Conservation (phyloP, 1,284 basidiomycete genomes). For the Leccinum pachyderme region DNA sequence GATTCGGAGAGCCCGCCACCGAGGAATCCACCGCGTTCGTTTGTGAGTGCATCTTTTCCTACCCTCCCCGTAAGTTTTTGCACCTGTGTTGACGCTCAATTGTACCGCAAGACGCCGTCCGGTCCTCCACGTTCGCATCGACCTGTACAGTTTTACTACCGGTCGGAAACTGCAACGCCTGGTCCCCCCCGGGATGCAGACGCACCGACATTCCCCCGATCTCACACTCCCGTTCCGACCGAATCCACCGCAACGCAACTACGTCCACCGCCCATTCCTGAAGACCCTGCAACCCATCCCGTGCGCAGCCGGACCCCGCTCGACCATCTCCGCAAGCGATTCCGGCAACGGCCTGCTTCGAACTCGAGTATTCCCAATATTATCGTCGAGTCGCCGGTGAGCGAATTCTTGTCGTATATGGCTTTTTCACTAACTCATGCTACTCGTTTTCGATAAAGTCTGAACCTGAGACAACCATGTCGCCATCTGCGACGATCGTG, state of each 20-base stretch:
- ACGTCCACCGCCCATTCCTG: neutral
- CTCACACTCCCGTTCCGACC: conserved; percentile 14
- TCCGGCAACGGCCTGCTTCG: conserved; percentile 32
- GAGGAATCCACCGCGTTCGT: conserved; percentile 17
- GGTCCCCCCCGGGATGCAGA: conserved; percentile 14
- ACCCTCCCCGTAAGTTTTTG: neutral
- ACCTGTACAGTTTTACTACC: conserved; percentile 20
- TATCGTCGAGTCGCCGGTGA: conserved; percentile 37
- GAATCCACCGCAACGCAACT: conserved; percentile 8
- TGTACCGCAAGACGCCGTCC: conserved; percentile 17
- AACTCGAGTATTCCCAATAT: conserved; percentile 33
- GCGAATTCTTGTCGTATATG: neutral
- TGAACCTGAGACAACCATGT: conserved; percentile 26
- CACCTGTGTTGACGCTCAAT: conserved; percentile 5
- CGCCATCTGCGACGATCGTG: conserved; percentile 13
- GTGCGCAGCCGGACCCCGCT: conserved; percentile 15
- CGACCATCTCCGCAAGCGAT: conserved; percentile 25
- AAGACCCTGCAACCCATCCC: conserved; percentile 1
- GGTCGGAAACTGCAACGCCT: conserved; percentile 19
- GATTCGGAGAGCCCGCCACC: conserved; percentile 16
- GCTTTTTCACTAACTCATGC: neutral
- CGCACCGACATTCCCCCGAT: conserved; percentile 3
- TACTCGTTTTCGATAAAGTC: conserved; percentile 17
- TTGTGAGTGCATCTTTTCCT: conserved; percentile 16
- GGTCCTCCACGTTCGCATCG: conserved; percentile 10